These are phyloP conservation scores for Striga asiatica DNA, from an alignment of 257 asterid genomes.

Conservation along the genomic window DNA sequence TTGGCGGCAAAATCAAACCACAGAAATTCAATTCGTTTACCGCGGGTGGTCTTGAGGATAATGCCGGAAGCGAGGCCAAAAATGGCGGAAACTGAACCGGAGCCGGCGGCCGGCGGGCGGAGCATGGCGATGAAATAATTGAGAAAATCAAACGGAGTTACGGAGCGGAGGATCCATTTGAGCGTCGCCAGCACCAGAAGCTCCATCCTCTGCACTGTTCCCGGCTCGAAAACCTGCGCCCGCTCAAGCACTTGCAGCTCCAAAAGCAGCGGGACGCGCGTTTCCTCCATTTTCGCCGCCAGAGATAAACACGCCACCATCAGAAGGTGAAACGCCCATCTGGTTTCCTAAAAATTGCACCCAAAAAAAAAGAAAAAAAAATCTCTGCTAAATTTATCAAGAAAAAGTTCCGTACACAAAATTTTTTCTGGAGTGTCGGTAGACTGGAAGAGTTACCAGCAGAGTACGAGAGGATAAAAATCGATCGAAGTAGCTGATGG, in stretches of 20 bases:
- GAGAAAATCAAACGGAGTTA: conserved; percentile 52
- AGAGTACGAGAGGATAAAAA: conserved; percentile 20
- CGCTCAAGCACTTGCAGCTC: conserved; percentile 34
- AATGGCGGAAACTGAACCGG: conserved; percentile 5
- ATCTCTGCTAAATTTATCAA: no score
- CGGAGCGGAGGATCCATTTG: conserved; percentile 40
- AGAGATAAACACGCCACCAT: conserved; percentile 39
- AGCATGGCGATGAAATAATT: conserved; percentile 32
- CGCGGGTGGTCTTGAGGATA: conserved; percentile 38
- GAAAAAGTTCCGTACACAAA: no score
- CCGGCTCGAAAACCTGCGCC: conserved; percentile 24
- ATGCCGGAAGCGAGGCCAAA: conserved; percentile 21
- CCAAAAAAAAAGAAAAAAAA: background rate
- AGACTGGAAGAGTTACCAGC: no score
- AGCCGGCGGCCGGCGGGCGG: conserved; percentile 15
- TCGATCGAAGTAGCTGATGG: conserved; percentile 49
- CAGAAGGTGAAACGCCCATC: conserved; percentile 46
- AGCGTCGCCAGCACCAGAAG: conserved; percentile 31
- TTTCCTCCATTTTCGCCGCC: conserved; percentile 57
- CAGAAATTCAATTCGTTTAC: conserved; percentile 17
- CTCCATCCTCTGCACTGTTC: conserved; percentile 47
- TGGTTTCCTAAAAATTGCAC: conserved; percentile 2
- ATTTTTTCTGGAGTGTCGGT: no score
- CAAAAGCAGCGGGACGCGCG: conserved; percentile 26
- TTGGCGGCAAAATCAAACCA: background rate